phyloP scores from a whole-genome alignment of 371 early-diverging fungal species.

The Dipsacomyces acuminosporus region DNA sequence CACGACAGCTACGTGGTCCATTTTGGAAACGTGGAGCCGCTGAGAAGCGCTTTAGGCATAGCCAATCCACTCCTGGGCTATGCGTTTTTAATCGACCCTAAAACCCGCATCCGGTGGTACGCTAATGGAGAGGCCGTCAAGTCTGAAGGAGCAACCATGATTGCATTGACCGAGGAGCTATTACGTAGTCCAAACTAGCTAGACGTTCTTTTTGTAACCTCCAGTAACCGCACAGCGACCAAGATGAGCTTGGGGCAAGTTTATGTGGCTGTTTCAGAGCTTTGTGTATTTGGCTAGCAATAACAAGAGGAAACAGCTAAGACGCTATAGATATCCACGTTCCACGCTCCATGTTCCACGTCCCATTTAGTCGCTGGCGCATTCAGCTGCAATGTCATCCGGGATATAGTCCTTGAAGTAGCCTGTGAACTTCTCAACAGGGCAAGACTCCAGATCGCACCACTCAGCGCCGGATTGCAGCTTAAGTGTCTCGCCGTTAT shows the following conservation, averaged over 20 bases:
- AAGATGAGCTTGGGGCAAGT: no score
- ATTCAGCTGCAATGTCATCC: conserved; percentile 36
- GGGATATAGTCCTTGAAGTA: conserved; percentile 44
- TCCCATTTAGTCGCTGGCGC: conserved; percentile 6
- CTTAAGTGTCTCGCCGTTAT: conserved; percentile 50
- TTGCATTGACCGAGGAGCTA: conserved; percentile 23
- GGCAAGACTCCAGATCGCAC: conserved; percentile 54
- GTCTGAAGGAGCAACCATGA: conserved; percentile 35
- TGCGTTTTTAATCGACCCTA: conserved; percentile 41
- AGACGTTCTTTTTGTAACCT: conserved; percentile 1
- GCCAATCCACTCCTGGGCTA: conserved; percentile 47
- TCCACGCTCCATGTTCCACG: no score
- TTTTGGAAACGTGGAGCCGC: conserved; percentile 40
- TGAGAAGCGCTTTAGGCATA: conserved; percentile 38
- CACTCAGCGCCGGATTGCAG: conserved; percentile 34
- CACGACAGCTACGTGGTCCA: conserved; percentile 42
- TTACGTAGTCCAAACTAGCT: conserved; percentile 12
- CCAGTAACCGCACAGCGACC: no score
- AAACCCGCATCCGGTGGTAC: conserved; percentile 45
- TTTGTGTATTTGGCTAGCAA: no score
- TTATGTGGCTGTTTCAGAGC: no score
- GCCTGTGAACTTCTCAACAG: conserved; percentile 45
- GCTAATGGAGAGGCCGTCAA: conserved; percentile 44
- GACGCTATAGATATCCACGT: no score
- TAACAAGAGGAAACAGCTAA: no score